phyloP scores from a whole-genome alignment of 148 eudicot genomes.

The Bassia scoparia region DNA sequence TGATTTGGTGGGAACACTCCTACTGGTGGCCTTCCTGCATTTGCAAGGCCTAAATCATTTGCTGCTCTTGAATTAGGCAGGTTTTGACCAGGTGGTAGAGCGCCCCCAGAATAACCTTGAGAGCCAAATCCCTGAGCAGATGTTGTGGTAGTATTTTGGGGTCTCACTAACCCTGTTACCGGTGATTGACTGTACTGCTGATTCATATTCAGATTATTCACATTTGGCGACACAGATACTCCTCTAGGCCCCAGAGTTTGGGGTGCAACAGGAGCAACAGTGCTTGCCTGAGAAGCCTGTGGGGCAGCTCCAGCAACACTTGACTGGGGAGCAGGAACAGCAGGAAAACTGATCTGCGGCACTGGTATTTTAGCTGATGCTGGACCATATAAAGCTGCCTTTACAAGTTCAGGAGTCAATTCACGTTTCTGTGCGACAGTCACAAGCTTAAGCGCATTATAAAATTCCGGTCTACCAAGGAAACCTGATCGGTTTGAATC shows the following conservation, averaged over 20 bases:
- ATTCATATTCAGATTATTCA: conserved; percentile 35
- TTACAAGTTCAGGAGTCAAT: conserved; percentile 80
- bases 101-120: conserved; percentile 50
- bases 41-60: conserved; percentile 40
- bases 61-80: conserved; percentile 34
- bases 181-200: conserved; percentile 49
- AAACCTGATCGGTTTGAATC: conserved; percentile 69
- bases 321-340: conserved; percentile 42
- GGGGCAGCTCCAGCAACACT: conserved; percentile 34
- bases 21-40: conserved; percentile 32
- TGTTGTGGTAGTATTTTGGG: conserved; percentile 46
- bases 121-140: conserved; percentile 42
- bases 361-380: conserved; percentile 92
- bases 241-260: conserved; percentile 48
- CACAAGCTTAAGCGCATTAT: conserved; percentile 89
- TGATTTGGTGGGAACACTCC: conserved; percentile 35
- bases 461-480: conserved; percentile 89
- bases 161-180: conserved; percentile 50
- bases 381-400: conserved; percentile 76
- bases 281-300: conserved; percentile 36
- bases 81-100: conserved; percentile 30
- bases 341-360: conserved; percentile 71
- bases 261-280: conserved; percentile 28
- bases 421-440: conserved; percentile 92
- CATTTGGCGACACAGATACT: conserved; percentile 33